Evolutionary conservation across 2,329 filamentous ascomycete species (phyloP), one percentile per base, ranked within the genome.

Genomic region (Diplodia sapinea): DNA sequence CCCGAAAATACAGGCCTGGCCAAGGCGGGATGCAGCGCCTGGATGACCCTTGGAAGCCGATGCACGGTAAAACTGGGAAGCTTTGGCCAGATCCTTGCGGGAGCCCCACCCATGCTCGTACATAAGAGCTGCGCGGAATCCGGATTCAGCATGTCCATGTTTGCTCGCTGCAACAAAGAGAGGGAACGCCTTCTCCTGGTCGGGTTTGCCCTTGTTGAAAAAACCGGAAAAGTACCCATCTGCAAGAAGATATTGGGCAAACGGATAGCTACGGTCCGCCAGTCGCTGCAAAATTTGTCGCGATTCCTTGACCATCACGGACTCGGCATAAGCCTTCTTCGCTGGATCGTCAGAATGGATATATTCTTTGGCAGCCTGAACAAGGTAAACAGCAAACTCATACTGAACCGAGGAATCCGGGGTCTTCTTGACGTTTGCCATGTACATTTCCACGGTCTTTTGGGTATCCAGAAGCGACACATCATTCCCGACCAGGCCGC

Each of bases 21-120:
- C 94, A 64, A 99, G 87, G 68, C 95, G 90, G 66, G 93, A 92
- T 87, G 97, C 97, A 61, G 95, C 94, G 61, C 95, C 95, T 0
- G 95, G 95, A 74, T 99, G 95, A 69, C 93, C 92, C 79, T 97
- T 98, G 7, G 94, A 92, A 2, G 95, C 94, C 11, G 94, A 91
- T 70, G 91, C 90, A 66, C 94, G 90, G 76, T 97, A 91, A 78
- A 95, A 99, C 77, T 98, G 94, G 1, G 96, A 91, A 52, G 95
- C 94, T 80, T 97, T 97, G 61, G 91, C 88, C 68, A 91, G 91
- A 74, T 97, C 93, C 74, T 93, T 93, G 68, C 93, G 89, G 74
- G 91, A 96, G 50, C 95, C 95, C 95, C 95, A 99, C 70, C 94
- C 95, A 79, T 97, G 98, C 79, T 99, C 95, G 81, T 98, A 98